These are phyloP conservation scores for Aspergillus nanangensis DNA, from an alignment of 495 filamentous ascomycete species.

Conservation along the genomic window DNA sequence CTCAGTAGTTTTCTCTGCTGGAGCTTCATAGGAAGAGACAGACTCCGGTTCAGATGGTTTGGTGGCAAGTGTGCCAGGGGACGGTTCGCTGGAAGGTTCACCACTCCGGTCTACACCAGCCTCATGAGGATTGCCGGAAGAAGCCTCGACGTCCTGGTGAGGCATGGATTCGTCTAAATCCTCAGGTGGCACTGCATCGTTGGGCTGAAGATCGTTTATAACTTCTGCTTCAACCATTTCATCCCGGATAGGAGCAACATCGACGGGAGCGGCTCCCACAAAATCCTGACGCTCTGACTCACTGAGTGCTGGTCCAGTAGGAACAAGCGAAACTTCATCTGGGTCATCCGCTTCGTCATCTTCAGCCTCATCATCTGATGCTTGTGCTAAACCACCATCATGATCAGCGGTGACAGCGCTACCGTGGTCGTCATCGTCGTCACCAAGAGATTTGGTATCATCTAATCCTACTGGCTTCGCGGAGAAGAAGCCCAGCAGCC, in stretches of 20 bases:
- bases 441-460: conserved; percentile 24
- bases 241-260: conserved; percentile 12
- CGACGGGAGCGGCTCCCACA: conserved; percentile 9
- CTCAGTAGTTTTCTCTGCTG: conserved; percentile 26
- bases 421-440: conserved; percentile 24
- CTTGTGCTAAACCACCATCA: conserved; percentile 15
- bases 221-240: conserved; percentile 4
- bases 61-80: conserved; percentile 60
- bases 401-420: conserved; percentile 19
- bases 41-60: conserved; percentile 68
- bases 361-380: conserved; percentile 19
- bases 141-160: conserved; percentile 4
- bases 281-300: conserved; percentile 6
- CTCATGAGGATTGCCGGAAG: conserved; percentile 5
- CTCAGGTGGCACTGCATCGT: background rate
- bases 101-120: conserved; percentile 24
- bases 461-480: conserved; percentile 32
- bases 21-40: conserved; percentile 51
- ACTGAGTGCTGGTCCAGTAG: conserved; percentile 28
- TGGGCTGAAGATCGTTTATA: conserved; percentile 4
- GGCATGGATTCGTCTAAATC: background rate
- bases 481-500: conserved; percentile 64
- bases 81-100: conserved; percentile 39
- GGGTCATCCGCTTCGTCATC: conserved; percentile 31
- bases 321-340: conserved; percentile 44